Evolutionary conservation across 176 grass and related monocot species (phyloP), one percentile per base, ranked within the genome.

Genomic region (Ampelocalamus luodianensis): DNA sequence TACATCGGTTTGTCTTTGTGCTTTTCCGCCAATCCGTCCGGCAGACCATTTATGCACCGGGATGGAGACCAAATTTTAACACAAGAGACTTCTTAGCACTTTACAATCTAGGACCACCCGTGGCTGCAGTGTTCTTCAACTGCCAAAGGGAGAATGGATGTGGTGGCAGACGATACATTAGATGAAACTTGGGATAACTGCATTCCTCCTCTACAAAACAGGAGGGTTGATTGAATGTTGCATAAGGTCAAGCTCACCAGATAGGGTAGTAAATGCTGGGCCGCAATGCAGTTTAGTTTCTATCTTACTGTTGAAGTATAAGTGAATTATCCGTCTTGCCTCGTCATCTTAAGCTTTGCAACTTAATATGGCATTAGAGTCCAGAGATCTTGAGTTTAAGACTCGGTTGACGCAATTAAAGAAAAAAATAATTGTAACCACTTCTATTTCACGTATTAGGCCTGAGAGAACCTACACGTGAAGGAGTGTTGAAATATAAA

Each of bases 51-150:
- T 76, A 92, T 76, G 82, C 86, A 65, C 97, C 97, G 48, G 97
- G 97, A 80, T 99, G 97, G 97, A 92, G 97, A 54, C 90, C 27
- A 51, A 99, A 99, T 88, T 99, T 96, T 84, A 99, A 99, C 90
- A 91, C 90, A 64, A 94, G 91, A 64, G 97, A 99, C 72, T 99
- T 99, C 82, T 75, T 90, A 77, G 90, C 90, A 53, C 86, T 99
- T 71, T 99, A 99, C 56, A 94, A 92, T 86, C 83, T 99, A 50
- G 97, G 93, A 23, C 62, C 84, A 51, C 93, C 97, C 0, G 97
- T 92, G 44, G 93, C 92, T 82, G 89, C 97, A 5, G 78, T 94
- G 23, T 99, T 85, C 90, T 99, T 99, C 86, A 99, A 99, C 81
- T 99, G 97, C 82, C 97, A 96, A 86, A 96, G 93, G 76, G 97